Evolutionary conservation across 2,329 filamentous ascomycete genomes (phyloP).

Genomic region (Colletotrichum tropicicola): DNA sequence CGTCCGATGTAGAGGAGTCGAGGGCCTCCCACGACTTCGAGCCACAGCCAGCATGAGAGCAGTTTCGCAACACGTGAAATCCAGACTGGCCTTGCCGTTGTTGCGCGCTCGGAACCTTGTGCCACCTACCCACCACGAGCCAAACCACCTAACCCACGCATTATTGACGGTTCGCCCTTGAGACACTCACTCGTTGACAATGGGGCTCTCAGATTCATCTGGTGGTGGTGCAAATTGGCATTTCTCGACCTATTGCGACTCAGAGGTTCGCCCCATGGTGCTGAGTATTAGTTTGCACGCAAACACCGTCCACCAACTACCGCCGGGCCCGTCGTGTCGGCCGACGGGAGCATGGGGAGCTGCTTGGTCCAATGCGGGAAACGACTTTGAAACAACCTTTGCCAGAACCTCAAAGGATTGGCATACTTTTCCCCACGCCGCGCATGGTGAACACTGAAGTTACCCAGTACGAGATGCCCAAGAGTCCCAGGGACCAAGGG

Average conservation of each 20-base stretch:
- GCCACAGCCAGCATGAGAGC: neutral
- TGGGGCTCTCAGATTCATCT: constrained; percentile 9
- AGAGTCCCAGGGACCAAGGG: neutral
- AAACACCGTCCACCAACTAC: neutral
- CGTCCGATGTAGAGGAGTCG: neutral
- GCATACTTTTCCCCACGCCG: neutral
- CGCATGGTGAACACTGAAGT: neutral
- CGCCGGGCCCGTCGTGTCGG: constrained; percentile 12
- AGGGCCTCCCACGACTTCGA: neutral
- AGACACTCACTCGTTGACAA: constrained; percentile 5
- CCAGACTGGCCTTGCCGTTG: too few species aligned
- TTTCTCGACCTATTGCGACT: constrained; percentile 5
- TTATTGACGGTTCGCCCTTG: neutral
- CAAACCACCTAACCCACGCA: constrained; percentile 3
- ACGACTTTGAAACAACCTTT: constrained; percentile 23
- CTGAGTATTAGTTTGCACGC: neutral
- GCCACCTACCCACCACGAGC: too few species aligned
- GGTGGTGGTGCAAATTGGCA: neutral
- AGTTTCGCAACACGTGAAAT: neutral
- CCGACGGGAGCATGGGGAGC: constrained; percentile 14
- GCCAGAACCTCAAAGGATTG: constrained; percentile 10
- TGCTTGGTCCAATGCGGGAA: constrained; percentile 7
- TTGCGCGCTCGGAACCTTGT: neutral
- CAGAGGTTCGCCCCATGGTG: constrained; percentile 13
- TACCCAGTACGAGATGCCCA: neutral